Evolutionary conservation across 169 alveolate species (phyloP).

Genomic region (Plasmodium gaboni): DNA sequence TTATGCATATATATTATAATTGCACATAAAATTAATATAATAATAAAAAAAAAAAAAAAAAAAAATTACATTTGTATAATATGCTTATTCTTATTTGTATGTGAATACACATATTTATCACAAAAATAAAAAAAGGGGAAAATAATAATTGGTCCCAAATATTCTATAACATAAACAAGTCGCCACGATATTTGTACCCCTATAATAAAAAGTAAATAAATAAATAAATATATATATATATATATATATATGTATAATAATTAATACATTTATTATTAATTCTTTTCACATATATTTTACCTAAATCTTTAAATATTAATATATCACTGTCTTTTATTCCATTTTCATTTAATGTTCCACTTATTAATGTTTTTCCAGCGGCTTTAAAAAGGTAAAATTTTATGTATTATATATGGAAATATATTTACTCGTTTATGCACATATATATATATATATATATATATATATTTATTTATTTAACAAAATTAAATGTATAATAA

Average conservation of each 20-base stretch:
- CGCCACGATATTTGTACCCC: conserved; percentile 98
- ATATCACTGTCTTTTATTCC: conserved; percentile 87
- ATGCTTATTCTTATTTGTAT: conserved; percentile 74
- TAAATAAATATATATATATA: neutral
- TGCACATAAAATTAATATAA: neutral
- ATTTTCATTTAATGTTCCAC: conserved; percentile 54
- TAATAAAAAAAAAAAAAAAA: conserved; percentile 9
- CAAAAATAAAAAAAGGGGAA: conserved; percentile 93
- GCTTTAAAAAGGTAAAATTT: conserved; percentile 21
- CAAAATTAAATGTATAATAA: conserved; percentile 55
- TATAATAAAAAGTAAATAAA: conserved; percentile 32
- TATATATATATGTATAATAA: too few species aligned
- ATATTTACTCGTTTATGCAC: neutral
- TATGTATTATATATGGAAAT: neutral
- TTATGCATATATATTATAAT: neutral
- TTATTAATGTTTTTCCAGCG: conserved; percentile 54
- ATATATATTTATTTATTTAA: conserved; percentile 21
- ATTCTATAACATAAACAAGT: conserved; percentile 96
- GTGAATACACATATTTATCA: conserved; percentile 87
- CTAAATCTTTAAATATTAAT: conserved; percentile 87
- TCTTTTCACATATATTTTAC: conserved; percentile 16
- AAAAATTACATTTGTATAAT: conserved; percentile 70
- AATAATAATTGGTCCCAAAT: conserved; percentile 97
- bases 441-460: conserved; percentile 19
- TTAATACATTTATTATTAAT: too few species aligned